Conservation (phyloP, 345 rosid genomes). For the Linum lewisii region DNA sequence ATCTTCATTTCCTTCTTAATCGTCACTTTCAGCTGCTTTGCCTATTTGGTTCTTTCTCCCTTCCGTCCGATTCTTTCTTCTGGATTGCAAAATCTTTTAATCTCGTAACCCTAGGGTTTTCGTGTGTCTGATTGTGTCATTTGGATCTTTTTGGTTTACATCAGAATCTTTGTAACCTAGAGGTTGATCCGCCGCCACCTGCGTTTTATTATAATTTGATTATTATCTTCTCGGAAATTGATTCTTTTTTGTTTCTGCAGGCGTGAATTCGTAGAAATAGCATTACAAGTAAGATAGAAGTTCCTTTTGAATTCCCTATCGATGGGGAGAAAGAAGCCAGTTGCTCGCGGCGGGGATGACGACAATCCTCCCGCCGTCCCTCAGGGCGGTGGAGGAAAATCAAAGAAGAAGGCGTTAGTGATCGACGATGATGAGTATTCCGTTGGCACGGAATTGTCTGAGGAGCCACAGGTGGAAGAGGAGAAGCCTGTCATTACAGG, state of each 20-base stretch:
- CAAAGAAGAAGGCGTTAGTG: slow-evolving; percentile 55
- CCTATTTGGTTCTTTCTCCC: neutral
- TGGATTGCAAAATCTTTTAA: neutral
- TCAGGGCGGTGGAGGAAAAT: slow-evolving; percentile 38
- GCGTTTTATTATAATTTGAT: neutral
- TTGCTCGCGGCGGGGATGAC: slow-evolving; percentile 40
- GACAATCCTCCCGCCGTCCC: slow-evolving; percentile 27
- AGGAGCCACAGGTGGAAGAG: slow-evolving; percentile 38
- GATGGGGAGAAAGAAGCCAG: slow-evolving; percentile 74
- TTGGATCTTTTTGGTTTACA: neutral
- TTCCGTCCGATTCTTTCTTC: too few species aligned
- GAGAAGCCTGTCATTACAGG: slow-evolving; percentile 34
- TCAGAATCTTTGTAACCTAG: neutral
- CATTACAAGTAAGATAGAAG: neutral
- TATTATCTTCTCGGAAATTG: neutral
- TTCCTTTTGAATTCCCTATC: neutral
- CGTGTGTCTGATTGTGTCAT: neutral
- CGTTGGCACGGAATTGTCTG: slow-evolving; percentile 43
- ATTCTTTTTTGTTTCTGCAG: neutral
- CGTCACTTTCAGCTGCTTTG: neutral
- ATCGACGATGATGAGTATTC: slow-evolving; percentile 87
- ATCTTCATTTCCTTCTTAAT: neutral
- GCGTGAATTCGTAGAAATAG: neutral
- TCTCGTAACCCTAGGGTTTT: neutral
- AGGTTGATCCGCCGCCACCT: neutral